These are phyloP conservation scores for Plasmodium chabaudi DNA, from an alignment of 169 alveolate genomes.

Conservation along the genomic window DNA sequence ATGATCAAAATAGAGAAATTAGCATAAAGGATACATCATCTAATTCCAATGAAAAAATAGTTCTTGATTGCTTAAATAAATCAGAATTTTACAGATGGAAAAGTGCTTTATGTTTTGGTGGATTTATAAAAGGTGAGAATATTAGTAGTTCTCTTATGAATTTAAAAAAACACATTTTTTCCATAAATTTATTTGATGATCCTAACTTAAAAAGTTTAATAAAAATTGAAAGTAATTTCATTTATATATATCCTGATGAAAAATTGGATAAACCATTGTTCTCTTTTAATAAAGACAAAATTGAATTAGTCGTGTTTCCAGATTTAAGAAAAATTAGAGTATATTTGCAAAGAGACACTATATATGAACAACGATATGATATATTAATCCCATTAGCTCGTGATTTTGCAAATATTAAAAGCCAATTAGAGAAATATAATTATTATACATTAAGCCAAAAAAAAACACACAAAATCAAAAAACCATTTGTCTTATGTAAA, in stretches of 20 bases:
- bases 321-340: conserved; percentile 80
- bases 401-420: conserved; percentile 69
- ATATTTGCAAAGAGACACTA: conserved; percentile 78
- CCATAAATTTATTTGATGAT: conserved; percentile 81
- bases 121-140: conserved; percentile 76
- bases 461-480: conserved; percentile 70
- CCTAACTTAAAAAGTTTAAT: conserved; percentile 68
- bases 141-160: conserved; percentile 41
- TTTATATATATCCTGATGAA: conserved; percentile 77
- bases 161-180: conserved; percentile 83
- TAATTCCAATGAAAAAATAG: conserved; percentile 73
- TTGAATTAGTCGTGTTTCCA: conserved; percentile 61
- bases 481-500: conserved; percentile 80
- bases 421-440: conserved; percentile 54
- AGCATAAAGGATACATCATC: conserved; percentile 49
- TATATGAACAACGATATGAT: conserved; percentile 84
- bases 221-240: conserved; percentile 16
- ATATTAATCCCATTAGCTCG: conserved; percentile 79
- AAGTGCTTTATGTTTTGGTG: conserved; percentile 83
- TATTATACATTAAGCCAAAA: conserved; percentile 37
- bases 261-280: conserved; percentile 76
- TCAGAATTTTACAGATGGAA: conserved; percentile 83
- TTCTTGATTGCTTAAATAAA: conserved; percentile 81
- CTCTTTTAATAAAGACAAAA: conserved; percentile 76
- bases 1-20: conserved; percentile 78